Percentiles rank a stretch among this genome's conserved stretches.
These are phyloP conservation scores for Waltiozyma sp. DNA, from an alignment of 1,139 yeast genomes.

Conservation along the genomic window DNA sequence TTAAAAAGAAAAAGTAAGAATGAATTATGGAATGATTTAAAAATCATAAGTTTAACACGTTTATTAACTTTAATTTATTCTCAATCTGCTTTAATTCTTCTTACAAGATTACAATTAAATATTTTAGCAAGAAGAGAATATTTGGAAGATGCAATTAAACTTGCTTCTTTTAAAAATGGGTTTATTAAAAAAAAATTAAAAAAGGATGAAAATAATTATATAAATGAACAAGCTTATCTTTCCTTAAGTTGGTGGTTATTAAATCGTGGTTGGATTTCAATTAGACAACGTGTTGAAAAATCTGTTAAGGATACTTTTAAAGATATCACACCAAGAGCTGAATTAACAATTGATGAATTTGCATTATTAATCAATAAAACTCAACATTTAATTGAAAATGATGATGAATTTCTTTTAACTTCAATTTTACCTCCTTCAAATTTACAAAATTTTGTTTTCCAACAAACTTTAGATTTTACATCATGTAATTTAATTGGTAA, in stretches of 20 bases:
- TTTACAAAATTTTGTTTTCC: conserved; percentile 25
- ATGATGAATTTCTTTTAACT: not conserved
- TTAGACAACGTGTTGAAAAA: conserved; percentile 42
- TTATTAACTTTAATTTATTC: conserved; percentile 63
- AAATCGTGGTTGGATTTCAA: conserved; percentile 69
- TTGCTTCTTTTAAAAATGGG: conserved; percentile 37
- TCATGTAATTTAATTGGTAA: conserved; percentile 19
- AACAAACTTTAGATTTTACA: conserved; percentile 28
- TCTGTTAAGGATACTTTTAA: conserved; percentile 55
- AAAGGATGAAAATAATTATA: conserved; percentile 28
- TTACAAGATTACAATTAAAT: conserved; percentile 79
- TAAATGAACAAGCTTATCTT: conserved; percentile 72
- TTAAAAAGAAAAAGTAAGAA: conserved; percentile 46
- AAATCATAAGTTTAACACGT: conserved; percentile 64
- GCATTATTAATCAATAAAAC: conserved; percentile 33
- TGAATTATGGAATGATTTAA: conserved; percentile 79
- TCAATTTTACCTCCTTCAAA: conserved; percentile 22
- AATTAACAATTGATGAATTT: conserved; percentile 52
- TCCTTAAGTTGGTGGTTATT: conserved; percentile 92
- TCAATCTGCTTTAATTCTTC: conserved; percentile 55
- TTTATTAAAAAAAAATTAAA: conserved; percentile 9
- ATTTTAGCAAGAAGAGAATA: conserved; percentile 81
- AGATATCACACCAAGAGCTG: conserved; percentile 60
- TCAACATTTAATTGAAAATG: conserved; percentile 28
- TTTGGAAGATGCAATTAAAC: conserved; percentile 61